A percentile compares a stretch with the other conserved stretches of the same genome.
Evolutionary conservation across 352 stramenopile genomes (phyloP).

Genomic region (Phytopythium helicoides): DNA sequence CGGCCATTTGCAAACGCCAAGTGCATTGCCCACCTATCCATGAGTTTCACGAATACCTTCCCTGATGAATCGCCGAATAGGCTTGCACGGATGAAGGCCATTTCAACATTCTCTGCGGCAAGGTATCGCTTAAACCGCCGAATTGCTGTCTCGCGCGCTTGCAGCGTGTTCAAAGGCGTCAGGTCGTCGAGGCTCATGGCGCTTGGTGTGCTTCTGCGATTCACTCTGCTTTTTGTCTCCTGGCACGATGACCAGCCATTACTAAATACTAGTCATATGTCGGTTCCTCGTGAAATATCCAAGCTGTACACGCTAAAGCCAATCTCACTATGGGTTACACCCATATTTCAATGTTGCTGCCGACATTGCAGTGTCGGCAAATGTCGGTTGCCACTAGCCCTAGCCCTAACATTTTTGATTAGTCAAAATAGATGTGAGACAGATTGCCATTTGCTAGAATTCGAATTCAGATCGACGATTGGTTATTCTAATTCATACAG

Average conservation of each 20-base stretch:
- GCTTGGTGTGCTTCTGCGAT: not conserved
- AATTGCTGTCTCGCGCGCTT: constrained; percentile 5
- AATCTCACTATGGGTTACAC: not conserved
- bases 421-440: no score
- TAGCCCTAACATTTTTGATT: not conserved
- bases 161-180: constrained; percentile 5
- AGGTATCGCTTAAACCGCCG: constrained; percentile 17
- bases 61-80: constrained; percentile 4
- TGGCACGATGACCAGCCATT: not conserved
- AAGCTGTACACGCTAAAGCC: not conserved
- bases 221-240: not conserved
- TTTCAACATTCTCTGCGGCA: constrained; percentile 7
- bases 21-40: constrained; percentile 11
- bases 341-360: not conserved
- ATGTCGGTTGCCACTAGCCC: not conserved
- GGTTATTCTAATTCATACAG: no score
- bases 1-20: constrained; percentile 5
- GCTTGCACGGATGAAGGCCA: constrained; percentile 12
- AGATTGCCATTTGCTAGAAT: no score
- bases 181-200: constrained; percentile 13
- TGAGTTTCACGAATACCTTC: constrained; percentile 10
- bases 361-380: not conserved
- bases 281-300: not conserved
- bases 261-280: not conserved
- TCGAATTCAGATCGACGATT: no score